Percentiles rank a stretch among this genome's conserved stretches.
Conservation (phyloP, 1,284 basidiomycete species). For the Puccinia brachypodii region DNA sequence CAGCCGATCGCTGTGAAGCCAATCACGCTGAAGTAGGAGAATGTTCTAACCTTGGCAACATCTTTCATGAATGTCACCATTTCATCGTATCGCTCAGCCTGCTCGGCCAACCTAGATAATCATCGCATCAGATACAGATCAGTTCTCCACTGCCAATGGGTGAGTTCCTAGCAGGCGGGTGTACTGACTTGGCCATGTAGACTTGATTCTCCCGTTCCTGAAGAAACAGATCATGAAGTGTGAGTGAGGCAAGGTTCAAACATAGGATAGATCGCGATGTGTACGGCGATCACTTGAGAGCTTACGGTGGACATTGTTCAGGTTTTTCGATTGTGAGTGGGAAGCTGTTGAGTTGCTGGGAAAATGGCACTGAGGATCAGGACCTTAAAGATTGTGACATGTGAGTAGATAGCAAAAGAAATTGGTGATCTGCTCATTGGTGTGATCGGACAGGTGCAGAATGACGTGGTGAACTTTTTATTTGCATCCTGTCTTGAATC, state of each 20-base stretch:
- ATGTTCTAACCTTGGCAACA: slow-evolving; percentile 64
- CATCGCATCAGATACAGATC: neutral
- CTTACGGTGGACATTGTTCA: neutral
- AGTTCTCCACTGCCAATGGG: neutral
- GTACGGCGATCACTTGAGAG: neutral
- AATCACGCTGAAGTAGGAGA: neutral
- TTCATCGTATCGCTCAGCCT: slow-evolving; percentile 87
- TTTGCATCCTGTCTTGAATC: neutral
- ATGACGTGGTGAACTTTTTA: neutral
- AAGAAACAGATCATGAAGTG: neutral
- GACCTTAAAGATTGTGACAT: neutral
- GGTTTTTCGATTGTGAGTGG: neutral
- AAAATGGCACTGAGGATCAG: neutral
- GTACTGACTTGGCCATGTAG: slow-evolving; percentile 8
- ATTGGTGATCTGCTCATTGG: neutral
- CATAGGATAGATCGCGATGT: neutral
- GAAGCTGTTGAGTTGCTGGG: neutral
- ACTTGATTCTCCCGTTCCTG: slow-evolving; percentile 11
- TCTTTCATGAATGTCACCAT: slow-evolving; percentile 99
- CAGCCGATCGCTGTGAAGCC: neutral
- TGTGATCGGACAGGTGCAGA: neutral
- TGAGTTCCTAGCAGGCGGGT: neutral
- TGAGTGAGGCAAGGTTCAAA: neutral
- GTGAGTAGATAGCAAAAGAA: neutral
- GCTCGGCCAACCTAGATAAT: neutral